phyloP scores from a whole-genome alignment of 1,284 basidiomycete genomes.

The Apiotrichum gamsii region DNA sequence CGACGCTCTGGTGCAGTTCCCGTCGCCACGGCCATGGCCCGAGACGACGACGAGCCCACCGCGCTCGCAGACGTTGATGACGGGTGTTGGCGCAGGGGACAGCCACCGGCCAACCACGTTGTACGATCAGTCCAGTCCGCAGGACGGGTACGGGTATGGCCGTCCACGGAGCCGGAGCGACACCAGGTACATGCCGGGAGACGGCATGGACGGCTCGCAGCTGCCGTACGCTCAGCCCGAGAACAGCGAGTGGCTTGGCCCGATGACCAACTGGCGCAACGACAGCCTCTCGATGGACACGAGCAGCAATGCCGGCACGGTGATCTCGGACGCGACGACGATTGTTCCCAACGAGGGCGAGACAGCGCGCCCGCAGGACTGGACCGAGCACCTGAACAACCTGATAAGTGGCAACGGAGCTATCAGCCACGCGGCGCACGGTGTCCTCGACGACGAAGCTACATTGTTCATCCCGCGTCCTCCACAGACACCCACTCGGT shows the following conservation, averaged over 20 bases:
- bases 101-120: slow-evolving; percentile 24
- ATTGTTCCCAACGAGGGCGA: slow-evolving; percentile 18
- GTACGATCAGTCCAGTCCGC: neutral
- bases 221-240: too few relatives aligned
- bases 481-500: neutral
- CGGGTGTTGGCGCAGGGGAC: too few relatives aligned
- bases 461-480: slow-evolving; percentile 27
- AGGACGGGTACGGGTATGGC: neutral
- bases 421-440: neutral
- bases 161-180: too few relatives aligned
- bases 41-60: neutral
- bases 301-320: neutral
- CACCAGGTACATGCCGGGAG: too few relatives aligned
- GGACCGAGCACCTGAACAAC: slow-evolving; percentile 22
- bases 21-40: slow-evolving; percentile 21
- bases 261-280: too few relatives aligned
- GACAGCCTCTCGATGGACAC: neutral
- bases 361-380: slow-evolving; percentile 35
- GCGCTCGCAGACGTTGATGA: neutral
- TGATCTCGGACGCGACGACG: slow-evolving; percentile 29
- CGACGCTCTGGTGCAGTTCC: slow-evolving; percentile 25
- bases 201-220: too few relatives aligned
- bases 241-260: too few relatives aligned
- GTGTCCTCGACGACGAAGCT: slow-evolving; percentile 27
- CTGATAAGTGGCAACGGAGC: slow-evolving; percentile 17